Evolutionary conservation across 345 rosid genomes (phyloP), one percentile per base, ranked within the genome.

Genomic region (Brassica incana): DNA sequence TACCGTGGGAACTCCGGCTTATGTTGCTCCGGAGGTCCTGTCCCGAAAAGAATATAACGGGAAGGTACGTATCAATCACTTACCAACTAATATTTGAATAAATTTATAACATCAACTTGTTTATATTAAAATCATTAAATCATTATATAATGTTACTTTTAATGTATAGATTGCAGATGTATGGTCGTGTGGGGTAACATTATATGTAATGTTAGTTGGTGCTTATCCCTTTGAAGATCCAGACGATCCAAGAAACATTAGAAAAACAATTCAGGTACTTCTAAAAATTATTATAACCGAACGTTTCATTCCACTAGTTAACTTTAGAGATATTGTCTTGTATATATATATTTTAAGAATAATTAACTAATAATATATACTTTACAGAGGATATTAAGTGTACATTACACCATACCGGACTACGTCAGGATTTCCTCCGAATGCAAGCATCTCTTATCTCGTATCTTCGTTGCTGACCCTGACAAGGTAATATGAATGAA

Each of bases 1-100:
- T 7, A 89, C 97, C 0, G 98, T 92, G n/a, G 98, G 98, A 78
- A 92, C 97, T 2, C 98, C 97, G 2, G 98, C 98, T 58, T 92
- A 90, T 52, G 89, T 94, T 30, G 98, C 98, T 1, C 98, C 98
- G 0, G 97, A 94, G 83, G 92, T 94, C 56, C 77, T 94, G 35
- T 80, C 90, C 0, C 88, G 83, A 4, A 92, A 87, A 82, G 97
- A 90, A 78, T 94, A 94, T 70, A 90, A 94, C 54, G 97, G 97
- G 45, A 90, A 92, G 91, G 98, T 92, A 48, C 29, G 25, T 48
- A 61, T 30, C 63, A 48, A 8, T 30, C 50, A 61, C 20, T 40
- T 32, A 20, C 11, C 23, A 60, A 43, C 50, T 43, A 36, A 36
- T 43, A 43, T 43, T 2, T 40, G 14, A 64, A 29, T 54, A 52